Conservation (phyloP, 1,284 basidiomycete species). For the Cutaneotrichosporon sp. region DNA sequence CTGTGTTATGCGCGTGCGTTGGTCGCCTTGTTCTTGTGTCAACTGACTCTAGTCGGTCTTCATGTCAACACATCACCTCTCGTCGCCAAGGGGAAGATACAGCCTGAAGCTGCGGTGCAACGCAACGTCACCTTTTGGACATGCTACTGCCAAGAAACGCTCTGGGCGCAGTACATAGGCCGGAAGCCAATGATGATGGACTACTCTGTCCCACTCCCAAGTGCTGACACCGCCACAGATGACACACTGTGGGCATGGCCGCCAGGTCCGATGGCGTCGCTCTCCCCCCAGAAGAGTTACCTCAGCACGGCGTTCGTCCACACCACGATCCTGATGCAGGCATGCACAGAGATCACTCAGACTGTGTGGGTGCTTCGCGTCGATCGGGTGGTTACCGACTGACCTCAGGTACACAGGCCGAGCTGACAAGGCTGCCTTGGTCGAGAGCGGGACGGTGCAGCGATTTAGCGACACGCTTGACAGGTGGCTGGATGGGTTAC, state of each 20-base stretch:
- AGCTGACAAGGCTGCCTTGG: slow-evolving; percentile 6
- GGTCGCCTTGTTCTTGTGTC: no score
- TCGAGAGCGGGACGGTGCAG: slow-evolving; percentile 8
- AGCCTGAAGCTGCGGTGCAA: slow-evolving; percentile 16
- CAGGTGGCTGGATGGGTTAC: slow-evolving; percentile 57
- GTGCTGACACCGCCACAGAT: slow-evolving; percentile 22
- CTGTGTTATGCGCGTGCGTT: slow-evolving; percentile 26
- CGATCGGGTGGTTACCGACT: background rate
- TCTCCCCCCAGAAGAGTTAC: slow-evolving; percentile 9
- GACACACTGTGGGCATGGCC: slow-evolving; percentile 23
- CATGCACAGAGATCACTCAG: slow-evolving; percentile 7
- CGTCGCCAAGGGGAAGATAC: slow-evolving; percentile 19
- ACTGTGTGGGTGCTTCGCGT: background rate
- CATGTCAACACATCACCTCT: slow-evolving; percentile 22
- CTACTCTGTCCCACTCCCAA: slow-evolving; percentile 21
- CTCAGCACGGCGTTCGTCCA: slow-evolving; percentile 12
- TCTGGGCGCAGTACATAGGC: slow-evolving; percentile 33
- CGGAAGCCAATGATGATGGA: slow-evolving; percentile 22
- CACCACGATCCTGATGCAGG: slow-evolving; percentile 9
- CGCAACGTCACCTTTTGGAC: slow-evolving; percentile 31
- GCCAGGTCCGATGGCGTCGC: background rate
- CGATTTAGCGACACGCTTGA: slow-evolving; percentile 50
- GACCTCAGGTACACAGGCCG: slow-evolving; percentile 5
- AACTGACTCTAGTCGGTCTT: slow-evolving; percentile 21
- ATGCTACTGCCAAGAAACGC: slow-evolving; percentile 28